A percentile compares a stretch with the other conserved stretches of the same genome.
Conservation (phyloP, 441 rosid genomes). For the Pelargonium australe region DNA sequence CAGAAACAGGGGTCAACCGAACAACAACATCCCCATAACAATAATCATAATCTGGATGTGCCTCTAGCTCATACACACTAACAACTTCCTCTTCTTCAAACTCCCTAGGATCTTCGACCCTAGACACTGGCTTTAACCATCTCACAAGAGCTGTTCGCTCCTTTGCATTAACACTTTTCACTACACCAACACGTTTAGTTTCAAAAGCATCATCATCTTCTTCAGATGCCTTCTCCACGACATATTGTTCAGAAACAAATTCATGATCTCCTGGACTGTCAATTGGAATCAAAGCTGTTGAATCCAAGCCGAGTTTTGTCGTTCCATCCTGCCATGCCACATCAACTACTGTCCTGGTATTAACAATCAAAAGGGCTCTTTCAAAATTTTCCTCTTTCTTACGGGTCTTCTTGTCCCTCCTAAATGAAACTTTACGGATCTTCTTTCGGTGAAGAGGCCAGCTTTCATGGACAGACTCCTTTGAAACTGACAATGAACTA, state of each 20-base stretch:
- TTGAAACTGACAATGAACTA: conserved; percentile 42
- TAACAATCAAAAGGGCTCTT: conserved; percentile 65
- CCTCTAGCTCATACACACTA: conserved; percentile 94
- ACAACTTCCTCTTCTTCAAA: conserved; percentile 81
- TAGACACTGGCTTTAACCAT: conserved; percentile 73
- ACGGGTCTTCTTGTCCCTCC: conserved; percentile 72
- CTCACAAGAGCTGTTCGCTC: conserved; percentile 82
- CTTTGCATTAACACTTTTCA: conserved; percentile 85
- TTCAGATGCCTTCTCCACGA: conserved; percentile 80
- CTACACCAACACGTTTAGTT: conserved; percentile 72
- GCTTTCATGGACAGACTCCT: conserved; percentile 60
- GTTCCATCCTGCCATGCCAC: conserved; percentile 95
- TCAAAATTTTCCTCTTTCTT: conserved; percentile 88
- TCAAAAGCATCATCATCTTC: conserved; percentile 55
- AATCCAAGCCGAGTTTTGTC: conserved; percentile 41
- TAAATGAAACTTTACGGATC: conserved; percentile 71
- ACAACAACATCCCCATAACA: conserved; percentile 94
- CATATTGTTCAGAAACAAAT: conserved; percentile 87
- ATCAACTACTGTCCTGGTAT: conserved; percentile 62
- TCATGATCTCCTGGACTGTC: conserved; percentile 98
- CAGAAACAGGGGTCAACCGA: conserved; percentile 60
- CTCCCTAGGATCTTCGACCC: conserved; percentile 75
- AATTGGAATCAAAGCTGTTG: conserved; percentile 67
- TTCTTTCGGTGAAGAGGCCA: conserved; percentile 89
- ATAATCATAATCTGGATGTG: conserved; percentile 93